Conservation (phyloP, 345 rosid genomes). For the Citrus cavaleriei region DNA sequence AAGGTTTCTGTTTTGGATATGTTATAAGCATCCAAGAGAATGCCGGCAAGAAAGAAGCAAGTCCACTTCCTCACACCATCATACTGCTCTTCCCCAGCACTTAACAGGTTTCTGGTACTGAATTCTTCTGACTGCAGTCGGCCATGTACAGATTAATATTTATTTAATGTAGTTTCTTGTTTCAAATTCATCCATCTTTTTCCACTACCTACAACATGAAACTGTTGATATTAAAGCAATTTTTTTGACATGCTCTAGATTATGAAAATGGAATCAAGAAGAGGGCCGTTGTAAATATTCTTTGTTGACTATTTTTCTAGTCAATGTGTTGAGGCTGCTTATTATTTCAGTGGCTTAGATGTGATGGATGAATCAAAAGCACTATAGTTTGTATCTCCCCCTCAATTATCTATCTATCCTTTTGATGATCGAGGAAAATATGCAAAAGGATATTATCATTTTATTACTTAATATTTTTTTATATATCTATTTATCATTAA, state of each 20-base stretch:
- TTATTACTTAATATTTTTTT: too few species aligned
- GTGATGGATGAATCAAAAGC: background rate
- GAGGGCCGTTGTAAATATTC: background rate
- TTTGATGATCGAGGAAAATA: background rate
- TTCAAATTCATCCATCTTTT: background rate
- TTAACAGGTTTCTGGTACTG: slow-evolving; percentile 7
- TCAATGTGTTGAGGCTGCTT: background rate
- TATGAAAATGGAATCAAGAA: background rate
- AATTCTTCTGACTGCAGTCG: slow-evolving; percentile 20
- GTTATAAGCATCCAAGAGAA: background rate
- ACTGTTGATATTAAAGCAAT: background rate
- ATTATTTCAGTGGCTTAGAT: background rate
- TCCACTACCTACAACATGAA: background rate
- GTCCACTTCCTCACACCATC: background rate
- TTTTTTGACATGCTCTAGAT: background rate
- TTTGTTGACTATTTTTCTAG: background rate
- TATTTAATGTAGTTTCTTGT: background rate
- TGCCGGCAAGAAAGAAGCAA: background rate
- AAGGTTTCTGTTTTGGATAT: background rate
- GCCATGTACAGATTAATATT: slow-evolving; percentile 15
- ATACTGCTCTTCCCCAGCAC: background rate
- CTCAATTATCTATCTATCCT: background rate
- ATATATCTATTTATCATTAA: too few species aligned
- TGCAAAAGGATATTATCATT: too few species aligned
- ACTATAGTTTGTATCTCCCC: background rate